Evolutionary conservation across 2,329 filamentous ascomycete genomes (phyloP), one percentile per base, ranked within the genome.

Genomic region (Penicillium decumbens): DNA sequence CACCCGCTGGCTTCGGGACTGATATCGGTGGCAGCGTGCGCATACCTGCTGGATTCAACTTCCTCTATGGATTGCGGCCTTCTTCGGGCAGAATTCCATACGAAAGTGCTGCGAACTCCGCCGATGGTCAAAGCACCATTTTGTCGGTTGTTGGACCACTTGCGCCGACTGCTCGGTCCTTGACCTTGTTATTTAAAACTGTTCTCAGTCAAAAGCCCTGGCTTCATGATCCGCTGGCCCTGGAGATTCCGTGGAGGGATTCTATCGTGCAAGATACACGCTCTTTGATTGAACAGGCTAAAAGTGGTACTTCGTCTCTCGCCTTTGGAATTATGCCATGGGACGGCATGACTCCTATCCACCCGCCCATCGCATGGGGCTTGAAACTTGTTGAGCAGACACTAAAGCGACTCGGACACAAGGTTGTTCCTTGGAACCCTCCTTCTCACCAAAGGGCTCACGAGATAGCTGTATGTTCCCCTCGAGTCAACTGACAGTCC

Each of bases 201-300:
- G 62, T 88, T 1, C 68, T 89, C 1, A 72, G 71, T 10, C 76
- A 76, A 28, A 59, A 80, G 45, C 85, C 85, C 0, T 89, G 85
- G 86, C 66, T 81, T 1, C 69, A 80, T 54, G 85, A 89, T 63
- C 84, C 85, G 0, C 69, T 83, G 0, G 82, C 84, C 0, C 68
- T 82, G 35, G 81, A 85, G 18, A 72, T 89, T 0, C 85, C 84
- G 0, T 89, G 84, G 79, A 76, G 83, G 2, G 67, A 77, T 23
- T 73, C 79, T 3, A 41, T 70, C 27, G 71, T 68, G 35, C 46
- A 65, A 18, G 56, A 65, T 35, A 66, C 67, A 0, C 57, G 54
- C 60, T 65, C 74, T 9, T 63, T 76, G 1, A 72, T 77, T 18
- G 60, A 69, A 12, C 62, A 61, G 3, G 65, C 67, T 1, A 60